Evolutionary conservation across 305 asterid genomes (phyloP), one percentile per base, ranked within the genome.

Genomic region (Andrographis paniculata): DNA sequence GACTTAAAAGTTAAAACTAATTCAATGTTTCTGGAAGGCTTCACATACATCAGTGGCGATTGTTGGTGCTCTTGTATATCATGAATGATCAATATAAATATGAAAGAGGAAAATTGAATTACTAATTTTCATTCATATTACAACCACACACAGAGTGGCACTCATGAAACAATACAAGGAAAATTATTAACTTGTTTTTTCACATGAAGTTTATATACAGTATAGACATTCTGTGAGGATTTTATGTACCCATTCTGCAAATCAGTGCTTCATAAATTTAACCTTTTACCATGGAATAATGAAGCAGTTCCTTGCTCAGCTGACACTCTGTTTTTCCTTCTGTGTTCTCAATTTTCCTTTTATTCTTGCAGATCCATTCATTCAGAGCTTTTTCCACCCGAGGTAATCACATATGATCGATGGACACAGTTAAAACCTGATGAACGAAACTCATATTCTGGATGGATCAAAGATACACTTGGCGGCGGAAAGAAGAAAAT

Each of bases 391-490:
- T 78, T 82, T 59, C 93, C 95, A 21, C 52, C 77, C 28, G 94
- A 84, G 74, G 73, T 84, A 55, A 53, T 79, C 55, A 88, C 79
- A 5, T 73, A 73, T 56, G 74, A 74, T 33, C 85, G 67, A 58
- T 82, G 93, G 94, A 38, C 43, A 17, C 74, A 70, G 53, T 58
- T 72, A 58, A 71, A 77, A 50, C 77, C 97, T 19, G 69, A 71
- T 65, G 45, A 61, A 15, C 69, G 49, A 50, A 65, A 53, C 61
- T 42, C 46, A 15, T 63, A 71, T 52, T 79, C 91, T 48, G 77
- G 73, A 56, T 89, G 94, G 94, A 65, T 82, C 48, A 89, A 78
- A 63, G 91, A 77, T 55, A 69, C 81, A 57, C 71, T 89, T 68
- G 56, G 43, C 43, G 37, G 80, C 54, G 89, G 85, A 61, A 85